Evolutionary conservation across 345 rosid genomes (phyloP).

Genomic region (Dovyalis caffra): DNA sequence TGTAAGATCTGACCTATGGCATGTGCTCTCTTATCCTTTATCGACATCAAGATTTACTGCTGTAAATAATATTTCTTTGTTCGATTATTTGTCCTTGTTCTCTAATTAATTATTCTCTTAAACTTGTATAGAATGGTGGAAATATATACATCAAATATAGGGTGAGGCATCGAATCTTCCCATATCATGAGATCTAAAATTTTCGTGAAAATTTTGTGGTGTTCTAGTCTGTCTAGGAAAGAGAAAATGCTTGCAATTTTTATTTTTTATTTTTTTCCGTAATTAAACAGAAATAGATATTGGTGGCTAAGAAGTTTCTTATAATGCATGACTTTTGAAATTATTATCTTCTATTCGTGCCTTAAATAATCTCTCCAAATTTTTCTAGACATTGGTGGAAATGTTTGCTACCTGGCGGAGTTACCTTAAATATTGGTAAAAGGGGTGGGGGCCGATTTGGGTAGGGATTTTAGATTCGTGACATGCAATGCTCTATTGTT

Average conservation of each 20-base stretch:
- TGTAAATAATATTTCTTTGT: background rate
- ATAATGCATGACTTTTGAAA: background rate
- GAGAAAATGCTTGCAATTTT: background rate
- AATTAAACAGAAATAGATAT: too few relatives aligned
- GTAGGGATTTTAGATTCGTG: background rate
- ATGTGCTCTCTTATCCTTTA: conserved; percentile 7
- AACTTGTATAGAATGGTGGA: background rate
- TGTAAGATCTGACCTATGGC: background rate
- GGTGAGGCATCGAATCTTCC: background rate
- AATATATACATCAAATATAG: background rate
- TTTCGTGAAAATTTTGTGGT: background rate
- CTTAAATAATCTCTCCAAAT: background rate
- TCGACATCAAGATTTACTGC: background rate
- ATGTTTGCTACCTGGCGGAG: background rate
- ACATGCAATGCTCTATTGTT: background rate
- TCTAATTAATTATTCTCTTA: background rate
- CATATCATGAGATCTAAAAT: background rate
- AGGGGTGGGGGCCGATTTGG: background rate
- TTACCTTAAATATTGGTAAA: background rate
- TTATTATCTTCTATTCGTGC: background rate
- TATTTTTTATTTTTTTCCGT: too few relatives aligned
- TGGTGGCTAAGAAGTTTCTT: too few relatives aligned
- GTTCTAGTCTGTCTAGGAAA: background rate
- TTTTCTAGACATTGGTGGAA: background rate
- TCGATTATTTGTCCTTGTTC: background rate